phyloP scores from a whole-genome alignment of 2,329 filamentous ascomycete genomes.

The Cercospora sesami region DNA sequence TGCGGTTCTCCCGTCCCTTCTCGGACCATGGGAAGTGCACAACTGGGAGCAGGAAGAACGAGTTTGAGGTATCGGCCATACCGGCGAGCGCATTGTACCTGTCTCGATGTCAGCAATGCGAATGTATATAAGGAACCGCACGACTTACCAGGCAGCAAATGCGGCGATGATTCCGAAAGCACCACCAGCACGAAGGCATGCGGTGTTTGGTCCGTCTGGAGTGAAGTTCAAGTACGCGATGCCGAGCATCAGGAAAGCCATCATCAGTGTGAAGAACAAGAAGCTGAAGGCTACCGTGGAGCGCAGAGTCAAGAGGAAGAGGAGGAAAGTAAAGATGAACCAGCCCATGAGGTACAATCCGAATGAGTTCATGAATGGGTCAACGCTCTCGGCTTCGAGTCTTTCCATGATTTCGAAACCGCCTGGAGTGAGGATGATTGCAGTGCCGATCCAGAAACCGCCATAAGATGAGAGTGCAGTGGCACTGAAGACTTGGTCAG shows the following conservation, averaged over 20 bases:
- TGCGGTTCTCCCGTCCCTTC: conserved; percentile 64
- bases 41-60: conserved; percentile 91
- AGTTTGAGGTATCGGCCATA: conserved; percentile 57
- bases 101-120: conserved; percentile 1
- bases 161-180: conserved; percentile 55
- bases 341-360: conserved; percentile 61
- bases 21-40: conserved; percentile 94
- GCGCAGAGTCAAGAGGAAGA: conserved; percentile 55
- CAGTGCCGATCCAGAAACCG: conserved; percentile 63
- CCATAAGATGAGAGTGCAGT: conserved; percentile 63
- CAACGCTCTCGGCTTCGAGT: conserved; percentile 44
- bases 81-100: conserved; percentile 55
- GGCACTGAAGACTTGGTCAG: conserved; percentile 53
- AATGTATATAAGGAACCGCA: neutral
- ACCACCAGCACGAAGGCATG: conserved; percentile 54
- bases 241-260: conserved; percentile 60
- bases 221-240: conserved; percentile 54
- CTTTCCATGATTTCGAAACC: conserved; percentile 51
- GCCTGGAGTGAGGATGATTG: conserved; percentile 58
- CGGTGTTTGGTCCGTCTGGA: conserved; percentile 43
- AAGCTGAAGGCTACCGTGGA: conserved; percentile 61
- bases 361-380: conserved; percentile 54
- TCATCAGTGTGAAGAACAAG: conserved; percentile 59
- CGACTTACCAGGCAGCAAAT: conserved; percentile 51
- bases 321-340: conserved; percentile 60